These are phyloP conservation scores for Neurospora sp. DNA, from an alignment of 495 filamentous ascomycete species.

Conservation along the genomic window DNA sequence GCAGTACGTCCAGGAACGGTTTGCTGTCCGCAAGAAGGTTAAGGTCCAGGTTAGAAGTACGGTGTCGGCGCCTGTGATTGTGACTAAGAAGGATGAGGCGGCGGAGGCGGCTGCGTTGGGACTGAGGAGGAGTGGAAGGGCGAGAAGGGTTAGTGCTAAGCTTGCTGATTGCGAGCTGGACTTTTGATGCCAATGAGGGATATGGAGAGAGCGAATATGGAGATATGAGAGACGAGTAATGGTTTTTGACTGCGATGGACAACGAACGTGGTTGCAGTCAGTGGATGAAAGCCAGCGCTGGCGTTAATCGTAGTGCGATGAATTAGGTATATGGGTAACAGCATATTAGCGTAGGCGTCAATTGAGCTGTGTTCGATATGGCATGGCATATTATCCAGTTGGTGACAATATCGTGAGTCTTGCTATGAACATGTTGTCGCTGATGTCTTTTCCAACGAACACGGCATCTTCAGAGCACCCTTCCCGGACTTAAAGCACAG, in stretches of 20 bases:
- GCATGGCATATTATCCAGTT: no score
- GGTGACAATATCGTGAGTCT: neutral
- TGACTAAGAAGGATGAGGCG: neutral
- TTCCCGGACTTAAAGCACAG: neutral
- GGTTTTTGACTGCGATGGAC: neutral
- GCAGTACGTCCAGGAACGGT: neutral
- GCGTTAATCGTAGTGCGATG: neutral
- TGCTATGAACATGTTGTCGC: neutral
- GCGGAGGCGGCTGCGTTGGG: constrained; percentile 3
- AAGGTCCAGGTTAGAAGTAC: neutral
- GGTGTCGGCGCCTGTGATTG: neutral
- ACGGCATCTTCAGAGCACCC: neutral
- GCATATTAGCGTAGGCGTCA: neutral
- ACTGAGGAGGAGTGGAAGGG: constrained; percentile 21
- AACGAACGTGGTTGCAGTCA: neutral
- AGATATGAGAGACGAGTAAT: neutral
- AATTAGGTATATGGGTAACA: neutral
- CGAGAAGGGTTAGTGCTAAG: constrained; percentile 19
- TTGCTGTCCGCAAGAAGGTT: neutral
- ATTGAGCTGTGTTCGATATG: neutral
- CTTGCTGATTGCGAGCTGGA: neutral
- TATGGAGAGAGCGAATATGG: neutral
- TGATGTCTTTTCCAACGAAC: neutral
- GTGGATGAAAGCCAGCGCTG: neutral
- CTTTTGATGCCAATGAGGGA: neutral